phyloP scores from a whole-genome alignment of 305 asterid species.

The Withania somnifera region DNA sequence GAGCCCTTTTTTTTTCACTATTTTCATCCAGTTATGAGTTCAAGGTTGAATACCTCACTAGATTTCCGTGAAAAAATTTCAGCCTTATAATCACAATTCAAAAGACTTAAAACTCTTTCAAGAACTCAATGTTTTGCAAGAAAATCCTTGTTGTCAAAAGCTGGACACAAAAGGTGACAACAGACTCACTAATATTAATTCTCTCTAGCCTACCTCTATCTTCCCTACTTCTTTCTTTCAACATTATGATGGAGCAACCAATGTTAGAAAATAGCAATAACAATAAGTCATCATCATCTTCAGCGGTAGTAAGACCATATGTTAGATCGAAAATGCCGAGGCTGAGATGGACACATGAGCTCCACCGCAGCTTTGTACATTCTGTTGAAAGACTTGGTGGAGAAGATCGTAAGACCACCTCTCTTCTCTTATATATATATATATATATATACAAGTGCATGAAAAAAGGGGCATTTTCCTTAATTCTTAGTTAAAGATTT shows the following conservation, averaged over 20 bases:
- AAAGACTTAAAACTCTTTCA: slow-evolving; percentile 20
- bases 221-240: background rate
- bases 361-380: slow-evolving; percentile 49
- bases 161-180: slow-evolving; percentile 36
- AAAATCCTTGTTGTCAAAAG: slow-evolving; percentile 10
- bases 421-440: no score
- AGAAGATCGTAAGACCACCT: slow-evolving; percentile 37
- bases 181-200: slow-evolving; percentile 33
- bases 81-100: slow-evolving; percentile 7
- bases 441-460: no score
- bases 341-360: slow-evolving; percentile 56
- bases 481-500: background rate
- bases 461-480: no score
- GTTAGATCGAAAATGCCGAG: slow-evolving; percentile 50
- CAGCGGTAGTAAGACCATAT: slow-evolving; percentile 36
- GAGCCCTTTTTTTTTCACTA: background rate
- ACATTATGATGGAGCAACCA: background rate
- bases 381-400: slow-evolving; percentile 68
- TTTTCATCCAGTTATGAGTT: slow-evolving; percentile 16
- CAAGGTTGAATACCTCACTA: slow-evolving; percentile 26
- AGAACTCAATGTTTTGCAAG: background rate
- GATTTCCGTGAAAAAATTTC: slow-evolving; percentile 24
- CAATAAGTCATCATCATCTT: no score
- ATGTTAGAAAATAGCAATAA: background rate
- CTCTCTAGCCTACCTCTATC: slow-evolving; percentile 1